phyloP scores from a whole-genome alignment of 176 grass and related monocot genomes.

The Aegilops sharonensis region DNA sequence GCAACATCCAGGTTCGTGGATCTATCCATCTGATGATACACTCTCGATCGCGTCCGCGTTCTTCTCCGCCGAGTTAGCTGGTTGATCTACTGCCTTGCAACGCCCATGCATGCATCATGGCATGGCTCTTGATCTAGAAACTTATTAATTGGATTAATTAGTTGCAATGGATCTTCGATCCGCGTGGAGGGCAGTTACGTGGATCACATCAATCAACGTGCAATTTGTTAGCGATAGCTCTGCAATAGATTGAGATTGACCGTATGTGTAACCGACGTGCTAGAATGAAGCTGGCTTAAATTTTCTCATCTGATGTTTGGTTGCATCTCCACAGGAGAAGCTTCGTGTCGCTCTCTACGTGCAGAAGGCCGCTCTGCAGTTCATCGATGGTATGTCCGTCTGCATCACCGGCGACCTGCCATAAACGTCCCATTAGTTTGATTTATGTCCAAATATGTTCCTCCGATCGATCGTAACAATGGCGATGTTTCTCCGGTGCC shows the following conservation, averaged over 20 bases:
- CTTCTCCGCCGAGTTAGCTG: background rate
- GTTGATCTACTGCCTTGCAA: too few species aligned
- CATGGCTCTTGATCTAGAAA: too few species aligned
- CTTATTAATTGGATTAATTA: too few species aligned
- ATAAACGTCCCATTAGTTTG: background rate
- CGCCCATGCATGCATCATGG: too few species aligned
- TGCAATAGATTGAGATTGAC: background rate
- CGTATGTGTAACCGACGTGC: background rate
- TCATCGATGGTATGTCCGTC: slow-evolving; percentile 67
- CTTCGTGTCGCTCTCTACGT: slow-evolving; percentile 84
- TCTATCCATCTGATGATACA: background rate
- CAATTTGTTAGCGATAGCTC: background rate
- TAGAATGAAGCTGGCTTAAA: slow-evolving; percentile 11
- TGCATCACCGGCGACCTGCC: background rate
- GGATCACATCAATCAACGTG: too few species aligned
- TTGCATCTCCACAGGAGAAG: slow-evolving; percentile 62
- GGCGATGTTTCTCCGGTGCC: background rate
- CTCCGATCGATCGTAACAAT: slow-evolving; percentile 14
- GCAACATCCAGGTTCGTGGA: slow-evolving; percentile 58
- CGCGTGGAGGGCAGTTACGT: too few species aligned
- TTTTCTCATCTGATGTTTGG: background rate
- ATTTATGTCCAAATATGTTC: background rate
- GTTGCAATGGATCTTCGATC: too few species aligned
- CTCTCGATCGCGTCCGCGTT: background rate
- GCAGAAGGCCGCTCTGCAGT: slow-evolving; percentile 85